Conservation (phyloP, 2,329 filamentous ascomycete species). For the Orbilia oligospora region DNA sequence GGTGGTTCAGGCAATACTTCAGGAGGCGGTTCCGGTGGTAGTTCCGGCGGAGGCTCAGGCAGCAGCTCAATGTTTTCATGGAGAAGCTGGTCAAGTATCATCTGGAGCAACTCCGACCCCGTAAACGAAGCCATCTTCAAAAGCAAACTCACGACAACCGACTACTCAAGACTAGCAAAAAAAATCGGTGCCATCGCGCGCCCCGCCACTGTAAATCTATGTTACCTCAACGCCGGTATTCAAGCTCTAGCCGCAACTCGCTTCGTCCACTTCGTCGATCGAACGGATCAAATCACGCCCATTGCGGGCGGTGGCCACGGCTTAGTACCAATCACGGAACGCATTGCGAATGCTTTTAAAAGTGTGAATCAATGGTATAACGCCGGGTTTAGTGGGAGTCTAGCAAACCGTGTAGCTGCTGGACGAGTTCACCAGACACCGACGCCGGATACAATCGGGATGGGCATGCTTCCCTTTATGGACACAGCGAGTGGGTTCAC, state of each 20-base stretch:
- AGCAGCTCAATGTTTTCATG: not conserved
- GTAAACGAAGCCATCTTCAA: not conserved
- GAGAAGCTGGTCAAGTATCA: not conserved
- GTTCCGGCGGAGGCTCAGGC: not conserved
- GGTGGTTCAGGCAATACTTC: not conserved
- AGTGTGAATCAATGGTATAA: constrained; percentile 15
- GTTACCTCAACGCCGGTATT: constrained; percentile 36
- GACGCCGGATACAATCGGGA: not conserved
- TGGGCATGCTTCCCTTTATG: constrained; percentile 8
- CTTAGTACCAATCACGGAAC: not conserved
- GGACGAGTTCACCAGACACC: constrained; percentile 9
- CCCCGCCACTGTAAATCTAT: constrained; percentile 8
- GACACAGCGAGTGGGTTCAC: not conserved
- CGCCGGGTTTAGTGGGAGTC: not conserved
- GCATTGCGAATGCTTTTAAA: not conserved
- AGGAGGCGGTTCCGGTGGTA: not conserved
- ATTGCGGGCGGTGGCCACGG: not conserved
- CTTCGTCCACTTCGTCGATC: constrained; percentile 12
- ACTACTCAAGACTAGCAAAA: not conserved
- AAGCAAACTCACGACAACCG: not conserved
- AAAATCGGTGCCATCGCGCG: constrained; percentile 32
- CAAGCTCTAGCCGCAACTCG: constrained; percentile 34
- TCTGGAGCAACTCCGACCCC: not conserved
- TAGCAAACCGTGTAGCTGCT: not conserved
- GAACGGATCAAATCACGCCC: not conserved